Base-by-base conservation (phyloP, 768 basidiomycete species). In the Paxillus ammoniavirescens region DNA sequence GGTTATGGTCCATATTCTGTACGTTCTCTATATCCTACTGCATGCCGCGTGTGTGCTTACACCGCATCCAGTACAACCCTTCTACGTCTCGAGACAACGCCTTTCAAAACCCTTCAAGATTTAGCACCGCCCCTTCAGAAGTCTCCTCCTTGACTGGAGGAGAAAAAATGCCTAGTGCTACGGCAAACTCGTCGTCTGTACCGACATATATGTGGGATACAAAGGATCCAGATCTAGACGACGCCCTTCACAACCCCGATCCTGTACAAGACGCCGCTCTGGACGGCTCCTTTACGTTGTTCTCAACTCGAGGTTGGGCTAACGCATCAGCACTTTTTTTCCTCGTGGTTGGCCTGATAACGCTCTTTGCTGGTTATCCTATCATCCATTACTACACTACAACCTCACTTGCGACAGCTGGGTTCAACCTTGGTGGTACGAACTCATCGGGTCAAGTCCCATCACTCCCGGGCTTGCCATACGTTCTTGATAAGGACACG, bases 361-460 rank as follows among this genome's bases (percentile, higher is more conserved):
- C 79, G 15, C 79, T 98, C 14, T 98, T 97, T 61, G 88, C 86
- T 17, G 93, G 89, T 31, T 97, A 91, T 63, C 96, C 96, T 12
- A 84, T 97, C 65, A 82, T 93, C 54, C 73, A 78, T 47, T 81
- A 80, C 58, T 82, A 71, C 56, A 72, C 72, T 35, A 67, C 65
- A 65, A 15, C 54, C 65, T 12, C 35, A 50, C 44, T 47, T 15
- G 21, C 55, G 49, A 66, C 73, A 14, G 52, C 72, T 33, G 89
- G 89, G 9, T 94, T 84, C 72, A 95, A 95, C 67, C 76, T 95
- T n/a, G 95, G 94, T 17, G 67, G 67, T 6, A 86, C 91, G 60
- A 98, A 98, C 62, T 81, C 73, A 14, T 78, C 88, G 0, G 96
- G 96, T 2, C 95, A 98, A 71, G 85, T 98, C 31, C 93, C 95